Base-by-base conservation (phyloP, 192 early-diverging fungal species). In the Entomortierella beljakovae region DNA sequence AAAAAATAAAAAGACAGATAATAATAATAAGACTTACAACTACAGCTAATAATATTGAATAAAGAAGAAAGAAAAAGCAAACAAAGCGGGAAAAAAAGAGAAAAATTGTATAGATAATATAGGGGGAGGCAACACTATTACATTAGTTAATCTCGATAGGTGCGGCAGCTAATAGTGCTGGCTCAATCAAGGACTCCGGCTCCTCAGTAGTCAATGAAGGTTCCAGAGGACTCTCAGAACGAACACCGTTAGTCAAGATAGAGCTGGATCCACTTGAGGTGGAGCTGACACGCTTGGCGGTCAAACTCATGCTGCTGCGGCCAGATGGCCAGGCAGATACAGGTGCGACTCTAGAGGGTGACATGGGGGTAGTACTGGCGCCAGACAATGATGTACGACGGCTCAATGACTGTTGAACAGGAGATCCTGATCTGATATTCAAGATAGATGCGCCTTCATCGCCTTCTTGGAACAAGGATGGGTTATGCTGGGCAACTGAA, bases 271-370 rank as follows among this genome's bases (percentile, higher is more conserved):
- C 62, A 0, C 58, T 77, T 25, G 66, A 68, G 54, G 60, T 77
- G 55, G 59, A 58, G 49, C 74, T 77, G 43, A 68, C 57, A 22
- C 74, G 65, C 25, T 77, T 68, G 28, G 35, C 43, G 1, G 72
- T 25, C 42, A 68, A 16, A 7, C 58, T 50, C 66, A 69, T 69
- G 61, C 74, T 76, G 52, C 64, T 68, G 33, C 73, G 65, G 25
- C 74, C 74, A 9, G 74, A 77, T 33, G 74, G 74, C 74, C 74
- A 77, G 8, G 59, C 60, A 8, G 64, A 29, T 53, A 15, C 58
- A 23, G 51, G 52, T 11, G 46, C 0, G 8, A 53, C 51, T 23
- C 32, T 55, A 25, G 56, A 50, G 23, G 64, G 71, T 3, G 58
- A 74, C 63, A 66, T 59, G 35, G 58, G 64, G n/a, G 32, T 18